Conservation (phyloP, 257 asterid genomes). For the Cynanchum wilfordii region DNA sequence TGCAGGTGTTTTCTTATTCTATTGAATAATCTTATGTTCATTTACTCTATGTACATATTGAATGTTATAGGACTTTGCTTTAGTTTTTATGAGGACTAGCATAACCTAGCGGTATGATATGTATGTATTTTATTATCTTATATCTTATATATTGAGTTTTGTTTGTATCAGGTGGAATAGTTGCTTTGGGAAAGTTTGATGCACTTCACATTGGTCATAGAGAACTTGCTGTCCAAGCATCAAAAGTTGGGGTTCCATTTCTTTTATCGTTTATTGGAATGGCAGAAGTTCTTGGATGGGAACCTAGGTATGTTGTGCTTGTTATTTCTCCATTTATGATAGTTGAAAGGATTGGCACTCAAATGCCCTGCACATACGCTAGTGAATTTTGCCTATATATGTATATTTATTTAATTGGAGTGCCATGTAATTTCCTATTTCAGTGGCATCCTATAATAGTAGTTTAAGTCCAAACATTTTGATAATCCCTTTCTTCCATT, state of each 20-base stretch:
- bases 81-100: not conserved
- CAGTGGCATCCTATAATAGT: not conserved
- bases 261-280: slow-evolving; percentile 84
- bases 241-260: slow-evolving; percentile 75
- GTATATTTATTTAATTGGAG: not conserved
- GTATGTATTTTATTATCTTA: not conserved
- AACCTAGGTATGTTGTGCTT: slow-evolving; percentile 59
- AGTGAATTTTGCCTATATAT: not conserved
- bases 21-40: not conserved
- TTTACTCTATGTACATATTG: not conserved
- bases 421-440: not conserved
- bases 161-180: slow-evolving; percentile 66
- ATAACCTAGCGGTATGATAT: not conserved
- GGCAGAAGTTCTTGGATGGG: slow-evolving; percentile 96
- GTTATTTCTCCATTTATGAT: slow-evolving; percentile 6
- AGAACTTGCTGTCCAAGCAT: slow-evolving; percentile 92
- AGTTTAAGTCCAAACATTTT: not conserved
- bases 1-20: slow-evolving; percentile 43
- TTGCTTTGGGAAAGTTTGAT: slow-evolving; percentile 95
- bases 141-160: slow-evolving; percentile 14
- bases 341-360: not conserved
- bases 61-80: not conserved
- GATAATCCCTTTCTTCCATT: not conserved
- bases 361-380: not conserved
- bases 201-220: slow-evolving; percentile 99